Percentiles rank a stretch among this genome's conserved stretches.
These are phyloP conservation scores for Dryas octopetala DNA, from an alignment of 306 rosid genomes.

Conservation along the genomic window DNA sequence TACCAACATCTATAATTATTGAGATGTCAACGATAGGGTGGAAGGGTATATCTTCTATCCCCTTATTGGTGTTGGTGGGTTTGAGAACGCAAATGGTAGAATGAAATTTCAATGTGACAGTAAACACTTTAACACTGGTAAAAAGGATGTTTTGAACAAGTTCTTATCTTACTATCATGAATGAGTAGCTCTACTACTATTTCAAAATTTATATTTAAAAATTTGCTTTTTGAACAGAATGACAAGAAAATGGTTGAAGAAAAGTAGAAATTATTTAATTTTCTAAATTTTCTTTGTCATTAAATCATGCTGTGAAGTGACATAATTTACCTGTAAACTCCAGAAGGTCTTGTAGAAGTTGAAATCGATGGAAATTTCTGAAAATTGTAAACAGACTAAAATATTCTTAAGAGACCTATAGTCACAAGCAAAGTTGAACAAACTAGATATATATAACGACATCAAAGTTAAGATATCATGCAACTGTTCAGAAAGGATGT, in stretches of 20 bases:
- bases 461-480: slow-evolving; percentile 5
- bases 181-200: background rate
- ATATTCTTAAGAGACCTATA: slow-evolving; percentile 10
- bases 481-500: slow-evolving; percentile 26
- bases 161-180: background rate
- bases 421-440: slow-evolving; percentile 7
- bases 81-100: no score
- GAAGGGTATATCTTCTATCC: no score
- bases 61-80: no score
- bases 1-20: no score
- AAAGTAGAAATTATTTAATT: background rate
- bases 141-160: background rate
- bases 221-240: background rate
- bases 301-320: slow-evolving; percentile 22
- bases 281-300: background rate
- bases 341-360: slow-evolving; percentile 96
- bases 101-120: no score
- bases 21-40: no score
- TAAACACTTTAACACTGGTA: background rate
- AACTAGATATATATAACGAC: background rate
- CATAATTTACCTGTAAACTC: slow-evolving; percentile 80
- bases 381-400: slow-evolving; percentile 28
- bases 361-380: slow-evolving; percentile 97
- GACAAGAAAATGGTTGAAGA: background rate
- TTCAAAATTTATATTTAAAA: background rate